phyloP scores from a whole-genome alignment of 2,329 filamentous ascomycete species.

The Myriosclerotinia curreyana region DNA sequence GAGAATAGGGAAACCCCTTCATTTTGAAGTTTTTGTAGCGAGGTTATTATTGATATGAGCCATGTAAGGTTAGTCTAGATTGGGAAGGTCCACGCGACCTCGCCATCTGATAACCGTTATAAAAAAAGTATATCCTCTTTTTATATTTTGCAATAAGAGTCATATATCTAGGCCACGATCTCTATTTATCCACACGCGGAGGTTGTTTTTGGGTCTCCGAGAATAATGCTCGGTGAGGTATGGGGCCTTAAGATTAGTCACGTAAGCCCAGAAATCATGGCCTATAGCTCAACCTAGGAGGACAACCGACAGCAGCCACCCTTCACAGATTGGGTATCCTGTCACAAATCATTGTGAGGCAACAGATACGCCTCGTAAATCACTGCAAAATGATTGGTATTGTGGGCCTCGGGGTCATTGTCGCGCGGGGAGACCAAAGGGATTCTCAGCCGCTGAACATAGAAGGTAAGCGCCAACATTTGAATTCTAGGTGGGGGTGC shows the following conservation, averaged over 20 bases:
- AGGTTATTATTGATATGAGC: background rate
- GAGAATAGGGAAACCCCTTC: background rate
- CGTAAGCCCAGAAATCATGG: background rate
- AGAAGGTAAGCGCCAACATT: slow-evolving; percentile 17
- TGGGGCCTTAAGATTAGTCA: slow-evolving; percentile 10
- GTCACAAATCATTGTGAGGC: background rate
- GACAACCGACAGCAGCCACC: slow-evolving; percentile 1
- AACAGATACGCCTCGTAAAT: background rate
- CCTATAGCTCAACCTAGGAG: background rate
- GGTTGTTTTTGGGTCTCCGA: background rate
- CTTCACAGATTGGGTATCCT: background rate
- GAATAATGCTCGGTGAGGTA: slow-evolving; percentile 7
- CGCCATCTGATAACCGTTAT: background rate
- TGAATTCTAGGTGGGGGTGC: background rate
- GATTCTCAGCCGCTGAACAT: slow-evolving; percentile 17
- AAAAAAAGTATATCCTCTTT: slow-evolving; percentile 8
- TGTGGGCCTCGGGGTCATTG: slow-evolving; percentile 3
- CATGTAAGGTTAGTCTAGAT: background rate
- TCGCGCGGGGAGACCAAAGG: background rate
- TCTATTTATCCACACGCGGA: background rate
- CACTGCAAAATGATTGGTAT: background rate
- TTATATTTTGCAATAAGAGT: background rate
- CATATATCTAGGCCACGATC: background rate
- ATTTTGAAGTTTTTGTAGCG: background rate
- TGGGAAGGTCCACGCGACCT: slow-evolving; percentile 4